These are phyloP conservation scores for Phytophthora pisi DNA, from an alignment of 352 stramenopile genomes.

Conservation along the genomic window DNA sequence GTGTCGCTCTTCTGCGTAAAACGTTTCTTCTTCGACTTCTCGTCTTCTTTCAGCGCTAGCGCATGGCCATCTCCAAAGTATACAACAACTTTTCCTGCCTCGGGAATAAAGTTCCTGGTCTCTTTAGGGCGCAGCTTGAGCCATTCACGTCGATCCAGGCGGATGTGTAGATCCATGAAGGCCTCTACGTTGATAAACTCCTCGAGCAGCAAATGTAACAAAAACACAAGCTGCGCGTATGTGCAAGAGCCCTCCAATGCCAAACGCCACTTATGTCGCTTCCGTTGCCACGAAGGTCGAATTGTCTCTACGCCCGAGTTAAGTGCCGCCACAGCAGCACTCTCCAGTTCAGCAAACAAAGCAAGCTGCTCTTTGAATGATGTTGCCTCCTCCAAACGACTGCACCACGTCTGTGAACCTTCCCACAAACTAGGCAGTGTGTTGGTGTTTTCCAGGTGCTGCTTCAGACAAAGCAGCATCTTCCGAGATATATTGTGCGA, in stretches of 20 bases:
- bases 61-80: slow-evolving; percentile 85
- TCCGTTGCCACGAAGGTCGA: slow-evolving; percentile 73
- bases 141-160: slow-evolving; percentile 78
- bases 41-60: slow-evolving; percentile 80
- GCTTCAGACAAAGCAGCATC: slow-evolving; percentile 67
- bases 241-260: slow-evolving; percentile 67
- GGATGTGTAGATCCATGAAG: slow-evolving; percentile 78
- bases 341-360: slow-evolving; percentile 69
- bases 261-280: slow-evolving; percentile 77
- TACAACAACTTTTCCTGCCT: slow-evolving; percentile 62
- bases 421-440: slow-evolving; percentile 62
- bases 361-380: slow-evolving; percentile 42
- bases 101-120: slow-evolving; percentile 76
- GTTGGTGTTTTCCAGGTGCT: slow-evolving; percentile 62
- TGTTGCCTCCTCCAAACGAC: slow-evolving; percentile 38
- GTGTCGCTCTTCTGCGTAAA: slow-evolving; percentile 76
- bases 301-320: slow-evolving; percentile 60
- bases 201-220: slow-evolving; percentile 74
- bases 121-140: slow-evolving; percentile 79
- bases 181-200: slow-evolving; percentile 83
- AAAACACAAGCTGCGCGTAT: slow-evolving; percentile 74
- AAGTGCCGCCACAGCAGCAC: slow-evolving; percentile 46
- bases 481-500: slow-evolving; percentile 51
- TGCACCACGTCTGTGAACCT: slow-evolving; percentile 45
- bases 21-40: slow-evolving; percentile 75